phyloP scores from a whole-genome alignment of 2,329 filamentous ascomycete genomes.

The Trichoderma cornu-damae region DNA sequence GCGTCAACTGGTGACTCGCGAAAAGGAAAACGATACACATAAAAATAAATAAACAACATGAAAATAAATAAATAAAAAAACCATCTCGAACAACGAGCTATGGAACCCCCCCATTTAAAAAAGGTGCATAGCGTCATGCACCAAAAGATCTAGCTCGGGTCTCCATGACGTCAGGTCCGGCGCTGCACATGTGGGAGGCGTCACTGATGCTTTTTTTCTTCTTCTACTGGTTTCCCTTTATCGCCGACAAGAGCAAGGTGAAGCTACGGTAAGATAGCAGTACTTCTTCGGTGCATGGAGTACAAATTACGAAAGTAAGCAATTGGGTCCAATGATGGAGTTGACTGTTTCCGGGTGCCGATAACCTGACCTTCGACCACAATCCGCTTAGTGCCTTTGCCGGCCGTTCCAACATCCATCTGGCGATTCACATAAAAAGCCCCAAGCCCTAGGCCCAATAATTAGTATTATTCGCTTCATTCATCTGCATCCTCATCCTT shows the following conservation, averaged over 20 bases:
- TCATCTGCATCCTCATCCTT: neutral
- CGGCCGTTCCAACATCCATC: conserved; percentile 1
- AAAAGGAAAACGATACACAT: neutral
- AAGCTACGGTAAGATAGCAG: no score
- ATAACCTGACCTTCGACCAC: neutral
- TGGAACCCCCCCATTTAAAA: neutral
- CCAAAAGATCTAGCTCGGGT: conserved; percentile 17
- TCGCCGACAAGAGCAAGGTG: no score
- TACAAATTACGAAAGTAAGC: neutral
- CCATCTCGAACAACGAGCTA: no score
- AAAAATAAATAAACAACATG: neutral
- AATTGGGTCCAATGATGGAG: neutral
- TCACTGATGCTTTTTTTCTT: neutral
- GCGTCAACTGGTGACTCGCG: no score
- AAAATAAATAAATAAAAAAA: neutral
- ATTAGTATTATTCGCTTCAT: neutral
- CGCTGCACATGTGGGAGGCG: conserved; percentile 6
- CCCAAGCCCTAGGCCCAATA: neutral
- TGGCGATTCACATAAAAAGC: conserved; percentile 9
- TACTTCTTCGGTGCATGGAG: no score
- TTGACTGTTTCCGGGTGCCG: neutral
- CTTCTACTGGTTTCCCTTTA: no score
- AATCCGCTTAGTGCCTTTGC: conserved; percentile 4
- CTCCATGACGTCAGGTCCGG: conserved; percentile 25
- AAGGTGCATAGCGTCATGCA: conserved; percentile 21